Conservation (phyloP, 202 grass and related monocot genomes). For the Panicum hallii region DNA sequence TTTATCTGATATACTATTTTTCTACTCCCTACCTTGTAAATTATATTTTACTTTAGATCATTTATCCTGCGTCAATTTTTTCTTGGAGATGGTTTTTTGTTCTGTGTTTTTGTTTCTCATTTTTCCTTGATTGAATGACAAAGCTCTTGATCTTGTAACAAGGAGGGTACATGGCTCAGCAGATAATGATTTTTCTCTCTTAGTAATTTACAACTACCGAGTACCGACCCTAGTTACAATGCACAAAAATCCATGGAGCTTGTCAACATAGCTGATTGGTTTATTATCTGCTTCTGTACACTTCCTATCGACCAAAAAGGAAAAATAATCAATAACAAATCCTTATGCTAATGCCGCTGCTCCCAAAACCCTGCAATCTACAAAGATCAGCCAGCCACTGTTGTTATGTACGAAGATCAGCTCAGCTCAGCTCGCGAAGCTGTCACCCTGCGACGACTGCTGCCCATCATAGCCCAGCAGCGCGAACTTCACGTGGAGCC, state of each 20-base stretch:
- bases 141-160: background rate
- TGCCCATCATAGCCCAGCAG: slow-evolving; percentile 49
- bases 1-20: too few relatives aligned
- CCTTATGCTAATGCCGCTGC: slow-evolving; percentile 11
- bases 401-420: slow-evolving; percentile 36
- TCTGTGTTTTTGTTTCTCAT: background rate
- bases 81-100: background rate
- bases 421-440: slow-evolving; percentile 17
- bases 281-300: slow-evolving; percentile 47
- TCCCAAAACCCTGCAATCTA: slow-evolving; percentile 49
- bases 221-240: background rate
- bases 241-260: background rate
- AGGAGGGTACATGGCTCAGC: background rate
- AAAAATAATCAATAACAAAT: slow-evolving; percentile 27
- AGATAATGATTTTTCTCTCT: background rate
- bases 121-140: background rate
- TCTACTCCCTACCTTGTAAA: too few relatives aligned
- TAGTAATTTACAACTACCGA: slow-evolving; percentile 19
- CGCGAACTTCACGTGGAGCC: slow-evolving; percentile 64
- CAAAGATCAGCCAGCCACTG: slow-evolving; percentile 29
- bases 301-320: background rate
- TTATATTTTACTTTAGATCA: too few relatives aligned
- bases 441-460: background rate
- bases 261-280: background rate
- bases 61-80: too few relatives aligned